phyloP scores from a whole-genome alignment of 257 asterid species.

The Lantana camara region DNA sequence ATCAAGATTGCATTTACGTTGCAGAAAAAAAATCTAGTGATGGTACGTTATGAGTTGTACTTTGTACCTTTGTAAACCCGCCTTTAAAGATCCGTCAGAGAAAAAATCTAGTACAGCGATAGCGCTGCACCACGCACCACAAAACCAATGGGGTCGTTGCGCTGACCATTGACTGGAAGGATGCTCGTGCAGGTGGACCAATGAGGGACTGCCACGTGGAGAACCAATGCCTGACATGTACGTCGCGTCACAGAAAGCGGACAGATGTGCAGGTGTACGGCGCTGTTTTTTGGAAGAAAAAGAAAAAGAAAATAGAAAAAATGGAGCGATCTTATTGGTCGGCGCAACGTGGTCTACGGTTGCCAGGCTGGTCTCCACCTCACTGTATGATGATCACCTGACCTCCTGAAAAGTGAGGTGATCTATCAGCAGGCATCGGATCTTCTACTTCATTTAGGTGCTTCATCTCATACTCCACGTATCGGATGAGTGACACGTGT shows the following conservation, averaged over 20 bases:
- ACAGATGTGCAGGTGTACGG: constrained; percentile 26
- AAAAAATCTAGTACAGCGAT: constrained; percentile 22
- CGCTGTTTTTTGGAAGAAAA: no score
- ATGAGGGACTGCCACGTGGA: constrained; percentile 10
- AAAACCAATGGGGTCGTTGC: background rate
- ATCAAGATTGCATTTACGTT: background rate
- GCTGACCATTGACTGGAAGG: constrained; percentile 23
- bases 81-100: background rate
- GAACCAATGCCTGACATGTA: constrained; percentile 15
- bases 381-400: background rate
- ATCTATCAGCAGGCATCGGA: background rate
- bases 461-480: no score
- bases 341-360: constrained; percentile 19
- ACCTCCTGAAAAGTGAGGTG: background rate
- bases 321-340: no score
- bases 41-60: constrained; percentile 22
- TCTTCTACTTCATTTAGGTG: background rate
- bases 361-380: constrained; percentile 39
- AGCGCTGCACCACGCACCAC: constrained; percentile 14
- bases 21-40: no score
- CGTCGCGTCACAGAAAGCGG: background rate
- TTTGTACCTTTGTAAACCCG: no score
- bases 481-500: no score
- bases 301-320: background rate
- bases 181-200: background rate